Percentiles rank a stretch among this genome's conserved stretches.
phyloP scores from a whole-genome alignment of 2,329 filamentous ascomycete species.

The Aspergillus fumigatus region DNA sequence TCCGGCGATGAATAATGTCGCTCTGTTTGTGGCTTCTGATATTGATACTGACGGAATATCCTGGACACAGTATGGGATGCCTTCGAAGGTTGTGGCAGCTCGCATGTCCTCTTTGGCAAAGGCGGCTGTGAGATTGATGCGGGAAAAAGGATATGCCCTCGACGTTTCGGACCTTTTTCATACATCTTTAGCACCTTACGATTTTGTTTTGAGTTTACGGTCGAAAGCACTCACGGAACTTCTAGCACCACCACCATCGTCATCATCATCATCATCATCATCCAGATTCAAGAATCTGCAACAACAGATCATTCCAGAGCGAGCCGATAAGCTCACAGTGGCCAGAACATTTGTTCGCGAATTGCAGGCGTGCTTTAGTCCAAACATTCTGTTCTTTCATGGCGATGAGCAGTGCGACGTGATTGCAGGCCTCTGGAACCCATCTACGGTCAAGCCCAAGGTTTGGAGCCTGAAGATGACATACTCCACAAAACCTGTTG shows the following conservation, averaged over 20 bases:
- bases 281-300: constrained; percentile 74
- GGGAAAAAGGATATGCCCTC: constrained; percentile 49
- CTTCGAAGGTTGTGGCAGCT: constrained; percentile 76
- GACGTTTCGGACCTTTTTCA: constrained; percentile 63
- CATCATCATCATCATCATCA: constrained; percentile 20
- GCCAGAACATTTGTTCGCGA: constrained; percentile 62
- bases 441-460: constrained; percentile 33
- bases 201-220: constrained; percentile 74
- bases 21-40: constrained; percentile 76
- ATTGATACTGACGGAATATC: constrained; percentile 72
- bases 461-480: constrained; percentile 34
- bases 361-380: constrained; percentile 61
- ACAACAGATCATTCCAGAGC: constrained; percentile 35
- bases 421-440: constrained; percentile 65
- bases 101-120: constrained; percentile 78
- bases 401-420: constrained; percentile 55
- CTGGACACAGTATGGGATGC: constrained; percentile 67
- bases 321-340: constrained; percentile 56
- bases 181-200: constrained; percentile 71
- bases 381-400: constrained; percentile 74
- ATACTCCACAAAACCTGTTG: constrained; percentile 32
- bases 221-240: constrained; percentile 45
- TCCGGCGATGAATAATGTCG: constrained; percentile 77
- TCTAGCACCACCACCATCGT: constrained; percentile 19
- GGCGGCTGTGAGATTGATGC: constrained; percentile 64